Evolutionary conservation across 1,139 yeast species (phyloP).

Genomic region (Yamadazyma sp.): DNA sequence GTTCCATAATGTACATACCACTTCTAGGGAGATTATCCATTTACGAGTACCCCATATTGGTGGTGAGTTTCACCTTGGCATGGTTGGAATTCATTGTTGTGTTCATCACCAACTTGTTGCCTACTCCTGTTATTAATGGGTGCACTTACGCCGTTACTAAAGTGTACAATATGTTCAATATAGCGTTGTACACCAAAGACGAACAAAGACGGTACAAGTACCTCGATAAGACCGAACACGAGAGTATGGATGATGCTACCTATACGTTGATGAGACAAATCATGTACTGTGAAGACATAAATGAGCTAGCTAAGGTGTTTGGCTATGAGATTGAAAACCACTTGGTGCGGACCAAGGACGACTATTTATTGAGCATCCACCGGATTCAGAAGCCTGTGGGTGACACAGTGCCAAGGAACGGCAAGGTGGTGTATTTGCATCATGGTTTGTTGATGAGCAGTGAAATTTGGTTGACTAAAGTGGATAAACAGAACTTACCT

Average conservation of each 20-base stretch:
- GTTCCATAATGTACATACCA: conserved; percentile 37
- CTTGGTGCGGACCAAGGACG: conserved; percentile 39
- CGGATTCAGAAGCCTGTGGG: conserved; percentile 20
- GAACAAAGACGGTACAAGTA: conserved; percentile 9
- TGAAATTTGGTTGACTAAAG: conserved; percentile 83
- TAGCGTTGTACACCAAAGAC: conserved; percentile 15
- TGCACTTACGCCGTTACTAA: conserved; percentile 30
- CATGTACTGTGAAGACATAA: conserved; percentile 31
- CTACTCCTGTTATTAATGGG: conserved; percentile 27
- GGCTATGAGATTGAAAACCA: conserved; percentile 42
- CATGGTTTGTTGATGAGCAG: conserved; percentile 92
- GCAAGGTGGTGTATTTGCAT: conserved; percentile 73
- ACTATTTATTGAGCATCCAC: conserved; percentile 39
- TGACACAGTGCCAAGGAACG: conserved; percentile 17
- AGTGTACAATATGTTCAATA: conserved; percentile 28
- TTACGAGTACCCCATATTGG: conserved; percentile 38
- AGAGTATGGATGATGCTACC: conserved; percentile 9
- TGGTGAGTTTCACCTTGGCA: conserved; percentile 36
- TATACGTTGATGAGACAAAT: conserved; percentile 11
- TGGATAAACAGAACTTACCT: conserved; percentile 67
- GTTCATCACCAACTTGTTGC: conserved; percentile 34
- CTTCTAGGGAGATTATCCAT: conserved; percentile 34
- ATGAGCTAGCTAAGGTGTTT: conserved; percentile 36
- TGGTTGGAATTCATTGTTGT: conserved; percentile 42
- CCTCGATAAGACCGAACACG: conserved; percentile 14